phyloP scores from a whole-genome alignment of 2,329 filamentous ascomycete genomes.

The Fusarium virguliforme region DNA sequence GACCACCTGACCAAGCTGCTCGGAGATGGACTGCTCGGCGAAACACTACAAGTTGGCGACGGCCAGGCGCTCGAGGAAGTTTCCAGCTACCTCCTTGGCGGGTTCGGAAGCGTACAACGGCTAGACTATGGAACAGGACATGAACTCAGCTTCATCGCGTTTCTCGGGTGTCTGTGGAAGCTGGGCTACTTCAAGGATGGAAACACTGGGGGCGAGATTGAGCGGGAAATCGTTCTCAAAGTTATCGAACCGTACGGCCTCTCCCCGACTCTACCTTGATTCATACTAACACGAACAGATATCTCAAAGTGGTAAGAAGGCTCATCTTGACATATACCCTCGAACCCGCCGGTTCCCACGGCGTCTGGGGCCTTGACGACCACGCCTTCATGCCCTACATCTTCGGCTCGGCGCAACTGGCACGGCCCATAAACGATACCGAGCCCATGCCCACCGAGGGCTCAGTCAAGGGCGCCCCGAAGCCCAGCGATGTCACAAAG shows the following conservation, averaged over 20 bases:
- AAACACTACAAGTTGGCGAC: slow-evolving; percentile 53
- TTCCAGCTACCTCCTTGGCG: slow-evolving; percentile 83
- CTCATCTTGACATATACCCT: slow-evolving; percentile 93
- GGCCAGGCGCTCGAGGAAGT: slow-evolving; percentile 77
- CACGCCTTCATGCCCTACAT: slow-evolving; percentile 96
- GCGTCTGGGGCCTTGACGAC: slow-evolving; percentile 98
- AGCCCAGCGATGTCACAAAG: slow-evolving; percentile 79
- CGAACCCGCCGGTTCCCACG: slow-evolving; percentile 95
- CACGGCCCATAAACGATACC: slow-evolving; percentile 77
- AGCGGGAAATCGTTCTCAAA: slow-evolving; percentile 85
- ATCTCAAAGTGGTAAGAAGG: slow-evolving; percentile 83
- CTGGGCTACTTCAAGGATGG: slow-evolving; percentile 82
- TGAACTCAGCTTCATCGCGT: slow-evolving; percentile 94
- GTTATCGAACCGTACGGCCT: slow-evolving; percentile 82
- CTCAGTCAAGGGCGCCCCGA: slow-evolving; percentile 79
- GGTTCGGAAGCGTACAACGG: slow-evolving; percentile 89
- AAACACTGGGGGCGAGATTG: slow-evolving; percentile 68
- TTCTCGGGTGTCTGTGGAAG: slow-evolving; percentile 92
- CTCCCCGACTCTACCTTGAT: background rate
- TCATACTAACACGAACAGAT: slow-evolving; percentile 65
- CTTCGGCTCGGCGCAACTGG: slow-evolving; percentile 92
- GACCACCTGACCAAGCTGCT: slow-evolving; percentile 65
- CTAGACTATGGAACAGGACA: slow-evolving; percentile 98
- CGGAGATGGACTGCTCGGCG: slow-evolving; percentile 50
- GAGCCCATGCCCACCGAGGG: slow-evolving; percentile 82